A percentile compares a stretch with the other conserved stretches of the same genome.
These are phyloP conservation scores for Diplogelasinospora grovesii DNA, from an alignment of 495 filamentous ascomycete genomes.

Conservation along the genomic window DNA sequence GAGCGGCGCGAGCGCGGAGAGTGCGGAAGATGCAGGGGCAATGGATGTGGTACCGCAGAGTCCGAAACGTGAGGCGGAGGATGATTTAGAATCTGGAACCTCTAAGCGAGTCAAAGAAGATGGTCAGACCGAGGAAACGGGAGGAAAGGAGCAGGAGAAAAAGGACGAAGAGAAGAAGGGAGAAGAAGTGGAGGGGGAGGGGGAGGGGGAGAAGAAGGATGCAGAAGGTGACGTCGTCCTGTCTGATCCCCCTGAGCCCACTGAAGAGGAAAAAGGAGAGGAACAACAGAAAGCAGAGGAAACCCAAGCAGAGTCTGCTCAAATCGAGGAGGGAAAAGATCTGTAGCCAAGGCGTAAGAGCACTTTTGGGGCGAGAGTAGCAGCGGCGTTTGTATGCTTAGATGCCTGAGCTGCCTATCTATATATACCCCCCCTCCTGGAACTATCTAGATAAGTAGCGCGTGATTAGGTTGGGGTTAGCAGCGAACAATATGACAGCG, in stretches of 20 bases:
- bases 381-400: too few species aligned
- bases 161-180: constrained; percentile 21
- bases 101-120: constrained; percentile 37
- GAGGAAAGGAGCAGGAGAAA: constrained; percentile 11
- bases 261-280: not conserved
- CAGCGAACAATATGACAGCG: too few species aligned
- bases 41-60: constrained; percentile 13
- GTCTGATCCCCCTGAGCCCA: constrained; percentile 11
- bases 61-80: constrained; percentile 41
- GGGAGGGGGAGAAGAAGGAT: constrained; percentile 16
- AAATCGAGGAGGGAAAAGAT: not conserved
- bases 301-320: not conserved
- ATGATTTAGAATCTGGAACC: constrained; percentile 26
- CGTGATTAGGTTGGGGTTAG: too few species aligned
- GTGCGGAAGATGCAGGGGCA: not conserved
- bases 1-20: not conserved
- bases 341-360: too few species aligned
- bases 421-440: too few species aligned
- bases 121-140: too few species aligned
- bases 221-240: constrained; percentile 15
- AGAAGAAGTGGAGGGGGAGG: constrained; percentile 10
- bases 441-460: too few species aligned
- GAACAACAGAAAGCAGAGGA: not conserved
- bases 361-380: too few species aligned
- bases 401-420: too few species aligned